Percentiles rank a stretch among this genome's conserved stretches.
Evolutionary conservation across 2,329 filamentous ascomycete species (phyloP).

Genomic region (Biscogniauxia mediterranea): DNA sequence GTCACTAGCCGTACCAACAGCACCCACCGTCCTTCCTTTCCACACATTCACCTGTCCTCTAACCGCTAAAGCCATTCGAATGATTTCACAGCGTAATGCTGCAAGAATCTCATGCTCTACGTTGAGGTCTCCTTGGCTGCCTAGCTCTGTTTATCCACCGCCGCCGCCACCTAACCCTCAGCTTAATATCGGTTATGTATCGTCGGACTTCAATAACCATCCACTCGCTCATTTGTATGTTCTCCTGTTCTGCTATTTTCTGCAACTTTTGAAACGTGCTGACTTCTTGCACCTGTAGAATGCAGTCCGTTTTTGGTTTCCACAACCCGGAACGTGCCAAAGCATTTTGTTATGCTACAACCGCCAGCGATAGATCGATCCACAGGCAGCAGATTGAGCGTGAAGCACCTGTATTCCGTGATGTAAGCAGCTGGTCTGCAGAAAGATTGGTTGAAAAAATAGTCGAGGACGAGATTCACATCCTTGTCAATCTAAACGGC

Average conservation of each 20-base stretch:
- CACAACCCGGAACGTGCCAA: conserved; percentile 72
- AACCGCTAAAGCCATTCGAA: conserved; percentile 84
- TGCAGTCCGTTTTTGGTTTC: conserved; percentile 97
- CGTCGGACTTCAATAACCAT: conserved; percentile 98
- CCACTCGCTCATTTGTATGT: conserved; percentile 82
- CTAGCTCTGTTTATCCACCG: conserved; percentile 76
- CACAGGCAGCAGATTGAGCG: conserved; percentile 91
- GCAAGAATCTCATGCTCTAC: conserved; percentile 90
- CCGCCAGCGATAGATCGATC: conserved; percentile 80
- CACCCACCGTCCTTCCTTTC: conserved; percentile 92
- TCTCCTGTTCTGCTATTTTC: conserved; percentile 25
- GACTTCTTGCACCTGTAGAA: conserved; percentile 43
- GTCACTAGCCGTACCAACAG: conserved; percentile 74
- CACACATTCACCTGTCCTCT: conserved; percentile 97
- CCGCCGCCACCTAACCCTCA: conserved; percentile 77
- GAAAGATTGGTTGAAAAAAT: conserved; percentile 86
- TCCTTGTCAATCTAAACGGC: conserved; percentile 95
- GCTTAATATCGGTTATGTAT: conserved; percentile 93
- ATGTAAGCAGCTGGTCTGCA: conserved; percentile 82
- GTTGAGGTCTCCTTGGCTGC: conserved; percentile 82
- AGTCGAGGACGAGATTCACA: conserved; percentile 82
- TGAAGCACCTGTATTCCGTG: conserved; percentile 86
- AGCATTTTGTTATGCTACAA: conserved; percentile 95
- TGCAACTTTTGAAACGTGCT: neutral
- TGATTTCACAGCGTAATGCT: conserved; percentile 93